These are phyloP conservation scores for Rubia peregrina DNA, from an alignment of 305 asterid species.

Conservation along the genomic window DNA sequence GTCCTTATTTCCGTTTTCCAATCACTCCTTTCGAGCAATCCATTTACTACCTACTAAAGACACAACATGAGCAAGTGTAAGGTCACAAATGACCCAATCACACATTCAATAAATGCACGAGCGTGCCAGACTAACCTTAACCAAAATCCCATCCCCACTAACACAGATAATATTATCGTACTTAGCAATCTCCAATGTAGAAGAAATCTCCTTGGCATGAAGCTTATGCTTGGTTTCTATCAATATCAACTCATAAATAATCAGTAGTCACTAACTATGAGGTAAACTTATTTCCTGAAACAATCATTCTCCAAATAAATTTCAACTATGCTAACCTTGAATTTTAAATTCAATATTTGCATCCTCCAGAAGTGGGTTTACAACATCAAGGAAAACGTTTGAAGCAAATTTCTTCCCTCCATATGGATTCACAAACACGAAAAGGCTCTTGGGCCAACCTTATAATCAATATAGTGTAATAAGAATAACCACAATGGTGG, in stretches of 20 bases:
- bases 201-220: slow-evolving; percentile 80
- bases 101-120: slow-evolving; percentile 3
- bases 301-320: not conserved
- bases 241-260: slow-evolving; percentile 19
- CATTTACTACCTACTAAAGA: slow-evolving; percentile 82
- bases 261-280: slow-evolving; percentile 5
- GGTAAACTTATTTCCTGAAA: not conserved
- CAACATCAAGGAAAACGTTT: slow-evolving; percentile 49
- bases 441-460: slow-evolving; percentile 86
- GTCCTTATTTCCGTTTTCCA: slow-evolving; percentile 69
- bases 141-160: slow-evolving; percentile 90
- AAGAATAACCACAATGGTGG: too few relatives aligned
- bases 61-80: slow-evolving; percentile 21
- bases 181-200: slow-evolving; percentile 50
- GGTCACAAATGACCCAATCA: slow-evolving; percentile 14
- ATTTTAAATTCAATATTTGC: slow-evolving; percentile 57
- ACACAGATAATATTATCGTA: slow-evolving; percentile 87
- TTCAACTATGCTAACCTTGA: slow-evolving; percentile 38
- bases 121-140: slow-evolving; percentile 53
- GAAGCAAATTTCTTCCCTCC: slow-evolving; percentile 86
- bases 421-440: slow-evolving; percentile 73
- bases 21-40: slow-evolving; percentile 84
- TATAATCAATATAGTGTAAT: slow-evolving; percentile 14
- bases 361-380: slow-evolving; percentile 82
- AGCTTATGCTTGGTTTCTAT: slow-evolving; percentile 69